Conservation (phyloP, 352 stramenopile species). For the Phytophthora litchii region DNA sequence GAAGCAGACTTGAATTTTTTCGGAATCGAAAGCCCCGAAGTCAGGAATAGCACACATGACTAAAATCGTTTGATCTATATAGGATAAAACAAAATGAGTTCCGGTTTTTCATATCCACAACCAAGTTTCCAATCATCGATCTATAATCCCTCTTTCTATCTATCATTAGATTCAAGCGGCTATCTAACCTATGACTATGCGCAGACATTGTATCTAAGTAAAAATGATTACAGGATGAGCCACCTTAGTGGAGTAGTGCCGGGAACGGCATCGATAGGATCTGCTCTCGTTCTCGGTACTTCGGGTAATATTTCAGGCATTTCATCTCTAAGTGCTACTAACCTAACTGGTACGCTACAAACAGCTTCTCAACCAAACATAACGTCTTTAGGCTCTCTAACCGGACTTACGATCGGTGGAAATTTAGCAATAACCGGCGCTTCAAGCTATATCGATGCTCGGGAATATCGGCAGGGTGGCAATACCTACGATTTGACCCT, state of each 20-base stretch:
- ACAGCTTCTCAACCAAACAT: too few relatives aligned
- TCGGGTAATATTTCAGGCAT: too few relatives aligned
- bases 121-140: constrained; percentile 11
- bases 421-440: constrained; percentile 15
- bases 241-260: too few relatives aligned
- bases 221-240: too few relatives aligned
- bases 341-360: too few relatives aligned
- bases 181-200: constrained; percentile 14
- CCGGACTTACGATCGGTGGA: constrained; percentile 9
- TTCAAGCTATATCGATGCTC: constrained; percentile 16
- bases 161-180: constrained; percentile 4
- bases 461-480: constrained; percentile 3
- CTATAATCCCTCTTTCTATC: constrained; percentile 19
- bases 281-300: too few relatives aligned
- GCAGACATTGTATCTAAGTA: too few relatives aligned
- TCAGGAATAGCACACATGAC: constrained; percentile 6
- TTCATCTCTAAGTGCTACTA: too few relatives aligned
- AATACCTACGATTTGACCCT: constrained; percentile 9
- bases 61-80: constrained; percentile 15
- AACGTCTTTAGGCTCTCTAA: too few relatives aligned
- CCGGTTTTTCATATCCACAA: constrained; percentile 13
- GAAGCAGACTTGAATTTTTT: constrained; percentile 10
- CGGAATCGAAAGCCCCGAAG: constrained; percentile 5
- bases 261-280: too few relatives aligned
- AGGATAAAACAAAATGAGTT: constrained; percentile 14